These are phyloP conservation scores for Dactylellina parvicollis DNA, from an alignment of 2,329 filamentous ascomycete species.

Conservation along the genomic window DNA sequence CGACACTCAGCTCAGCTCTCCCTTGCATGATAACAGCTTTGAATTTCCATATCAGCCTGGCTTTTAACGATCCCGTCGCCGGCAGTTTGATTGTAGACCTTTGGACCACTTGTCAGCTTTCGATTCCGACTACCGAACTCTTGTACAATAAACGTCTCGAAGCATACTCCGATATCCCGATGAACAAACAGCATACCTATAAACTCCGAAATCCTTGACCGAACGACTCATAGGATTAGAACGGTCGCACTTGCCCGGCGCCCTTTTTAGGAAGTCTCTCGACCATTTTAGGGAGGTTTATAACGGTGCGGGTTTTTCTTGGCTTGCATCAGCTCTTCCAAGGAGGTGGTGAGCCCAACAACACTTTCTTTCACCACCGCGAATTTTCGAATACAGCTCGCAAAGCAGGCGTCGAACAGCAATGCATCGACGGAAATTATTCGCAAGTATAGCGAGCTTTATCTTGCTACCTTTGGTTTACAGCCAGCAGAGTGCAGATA, in stretches of 20 bases:
- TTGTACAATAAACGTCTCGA: conserved; percentile 10
- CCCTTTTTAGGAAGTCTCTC: conserved; percentile 25
- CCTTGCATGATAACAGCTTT: conserved; percentile 5
- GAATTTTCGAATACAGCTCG: conserved; percentile 20
- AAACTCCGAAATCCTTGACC: conserved; percentile 18
- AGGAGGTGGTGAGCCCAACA: conserved; percentile 23
- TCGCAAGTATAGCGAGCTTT: conserved; percentile 34
- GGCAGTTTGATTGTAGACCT: conserved; percentile 42
- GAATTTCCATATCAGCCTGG: conserved; percentile 17
- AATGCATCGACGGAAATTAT: conserved; percentile 41
- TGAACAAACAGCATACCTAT: conserved; percentile 19
- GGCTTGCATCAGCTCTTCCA: conserved; percentile 37
- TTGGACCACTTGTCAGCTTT: conserved; percentile 17
- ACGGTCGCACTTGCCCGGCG: conserved; percentile 5
- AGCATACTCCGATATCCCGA: conserved; percentile 24
- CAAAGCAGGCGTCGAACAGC: conserved; percentile 13
- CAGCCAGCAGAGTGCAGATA: conserved; percentile 4
- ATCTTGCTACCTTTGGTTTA: conserved; percentile 18
- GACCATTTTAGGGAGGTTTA: conserved; percentile 29
- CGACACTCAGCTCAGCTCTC: not conserved
- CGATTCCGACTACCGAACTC: conserved; percentile 5
- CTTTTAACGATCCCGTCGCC: conserved; percentile 24
- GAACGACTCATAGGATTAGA: conserved; percentile 17
- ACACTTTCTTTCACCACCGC: conserved; percentile 37
- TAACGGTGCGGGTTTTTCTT: conserved; percentile 22